Base-by-base conservation (phyloP, 768 basidiomycete genomes). In the Albatrellus ellisii region DNA sequence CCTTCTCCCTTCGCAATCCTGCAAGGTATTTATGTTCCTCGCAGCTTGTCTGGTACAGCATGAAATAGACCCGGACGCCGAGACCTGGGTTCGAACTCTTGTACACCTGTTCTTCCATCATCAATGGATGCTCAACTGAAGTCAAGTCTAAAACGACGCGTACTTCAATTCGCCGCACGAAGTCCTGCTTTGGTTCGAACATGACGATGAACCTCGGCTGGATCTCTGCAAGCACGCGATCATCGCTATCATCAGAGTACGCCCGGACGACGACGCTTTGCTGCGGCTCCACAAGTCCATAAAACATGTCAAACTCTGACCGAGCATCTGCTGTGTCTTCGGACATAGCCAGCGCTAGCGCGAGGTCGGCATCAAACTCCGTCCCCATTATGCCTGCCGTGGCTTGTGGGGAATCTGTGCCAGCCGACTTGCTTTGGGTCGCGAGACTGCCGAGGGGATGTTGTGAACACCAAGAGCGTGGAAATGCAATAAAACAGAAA, bases 1-100 rank as follows among this genome's bases (percentile, higher is more conserved):
- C 85, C 56, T 95, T 97, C 64, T 99, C 95, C 46, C 79, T 76
- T 36, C 90, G 67, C 24, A 97, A 72, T 2, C 79, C 83, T 22
- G 85, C 81, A 24, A 99, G 71, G 59, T 95, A 99, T 57, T 86
- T 86, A 59, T 94, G 90, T 52, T 99, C 95, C 58, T 99, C 95
- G 48, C 83, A 84, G 36, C 88, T 92, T 52, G 85, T 76, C 43
- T 77, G 71, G 59, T 98, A 98, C n/a, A 89, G 66, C 83, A 95
- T 83, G 57, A 97, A 91, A 60, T 98, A 98, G 2, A 97, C 83
- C 11, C 92, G 69, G 0, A 98, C 77, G 0, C 71, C 80, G 5
- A 94, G 60, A 0, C 87, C 87, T 0, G 88, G 81, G 60, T 81
- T 78, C 3, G 82, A 75, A 43, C 78, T 83, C 51, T 84, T 77